Evolutionary conservation across 2,329 filamentous ascomycete genomes (phyloP).

Genomic region (Nemania sp.): DNA sequence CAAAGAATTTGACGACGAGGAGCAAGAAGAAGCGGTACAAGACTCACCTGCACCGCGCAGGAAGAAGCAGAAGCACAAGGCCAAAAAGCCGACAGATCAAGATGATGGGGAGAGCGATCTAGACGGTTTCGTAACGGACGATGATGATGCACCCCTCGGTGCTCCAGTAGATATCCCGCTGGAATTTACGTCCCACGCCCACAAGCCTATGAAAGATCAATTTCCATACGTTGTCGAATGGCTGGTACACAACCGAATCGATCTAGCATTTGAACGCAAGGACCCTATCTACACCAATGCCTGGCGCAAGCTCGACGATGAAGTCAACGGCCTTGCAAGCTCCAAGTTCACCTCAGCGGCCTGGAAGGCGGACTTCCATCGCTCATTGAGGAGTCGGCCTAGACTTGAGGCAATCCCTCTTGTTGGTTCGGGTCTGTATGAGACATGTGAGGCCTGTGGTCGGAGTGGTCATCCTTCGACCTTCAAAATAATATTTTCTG

Average conservation of each 20-base stretch:
- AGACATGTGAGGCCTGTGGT: slow-evolving; percentile 72
- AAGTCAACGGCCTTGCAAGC: slow-evolving; percentile 66
- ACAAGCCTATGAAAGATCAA: slow-evolving; percentile 70
- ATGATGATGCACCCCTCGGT: slow-evolving; percentile 61
- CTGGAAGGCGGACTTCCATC: slow-evolving; percentile 70
- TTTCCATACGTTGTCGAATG: slow-evolving; percentile 77
- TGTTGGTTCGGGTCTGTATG: slow-evolving; percentile 39
- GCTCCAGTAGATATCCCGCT: slow-evolving; percentile 66
- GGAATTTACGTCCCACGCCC: slow-evolving; percentile 67
- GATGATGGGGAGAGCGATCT: slow-evolving; percentile 40
- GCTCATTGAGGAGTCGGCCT: slow-evolving; percentile 67
- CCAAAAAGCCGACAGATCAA: slow-evolving; percentile 25
- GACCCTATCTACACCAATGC: slow-evolving; percentile 69
- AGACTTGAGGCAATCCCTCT: slow-evolving; percentile 56
- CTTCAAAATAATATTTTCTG: slow-evolving; percentile 64
- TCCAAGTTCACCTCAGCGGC: slow-evolving; percentile 73
- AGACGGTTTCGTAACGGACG: slow-evolving; percentile 68
- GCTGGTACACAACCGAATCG: slow-evolving; percentile 79
- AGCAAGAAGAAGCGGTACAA: slow-evolving; percentile 28
- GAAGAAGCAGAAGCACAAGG: slow-evolving; percentile 19
- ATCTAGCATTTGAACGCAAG: slow-evolving; percentile 65
- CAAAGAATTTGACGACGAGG: slow-evolving; percentile 43
- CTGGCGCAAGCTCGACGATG: slow-evolving; percentile 72
- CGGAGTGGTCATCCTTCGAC: slow-evolving; percentile 69
- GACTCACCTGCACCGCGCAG: slow-evolving; percentile 26